phyloP scores from a whole-genome alignment of 169 alveolate genomes.

The Fabrea salina region DNA sequence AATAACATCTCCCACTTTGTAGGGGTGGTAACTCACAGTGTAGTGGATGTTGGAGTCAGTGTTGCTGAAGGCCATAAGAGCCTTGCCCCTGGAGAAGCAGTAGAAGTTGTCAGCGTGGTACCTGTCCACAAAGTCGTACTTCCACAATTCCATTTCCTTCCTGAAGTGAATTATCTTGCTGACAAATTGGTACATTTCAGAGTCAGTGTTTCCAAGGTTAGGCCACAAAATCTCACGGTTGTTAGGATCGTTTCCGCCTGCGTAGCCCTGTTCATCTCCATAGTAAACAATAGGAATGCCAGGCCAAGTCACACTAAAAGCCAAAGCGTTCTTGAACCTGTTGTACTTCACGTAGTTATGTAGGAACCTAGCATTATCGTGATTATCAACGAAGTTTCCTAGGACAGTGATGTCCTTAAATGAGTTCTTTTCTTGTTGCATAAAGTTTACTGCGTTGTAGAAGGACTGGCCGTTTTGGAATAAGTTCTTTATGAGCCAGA shows the following conservation, averaged over 20 bases:
- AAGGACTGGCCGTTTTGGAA: slow-evolving; percentile 31
- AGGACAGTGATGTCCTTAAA: slow-evolving; percentile 54
- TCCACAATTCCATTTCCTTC: neutral
- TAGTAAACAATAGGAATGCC: slow-evolving; percentile 84
- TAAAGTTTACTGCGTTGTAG: slow-evolving; percentile 33
- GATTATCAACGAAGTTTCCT: slow-evolving; percentile 82
- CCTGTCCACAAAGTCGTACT: slow-evolving; percentile 25
- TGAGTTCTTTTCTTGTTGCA: slow-evolving; percentile 28
- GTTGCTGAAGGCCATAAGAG: slow-evolving; percentile 45
- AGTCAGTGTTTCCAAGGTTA: slow-evolving; percentile 33
- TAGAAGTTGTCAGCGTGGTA: slow-evolving; percentile 51
- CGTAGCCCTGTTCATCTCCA: slow-evolving; percentile 79
- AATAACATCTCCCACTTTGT: slow-evolving; percentile 43
- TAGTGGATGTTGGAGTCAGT: slow-evolving; percentile 7
- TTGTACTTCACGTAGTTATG: slow-evolving; percentile 10
- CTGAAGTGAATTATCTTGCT: neutral
- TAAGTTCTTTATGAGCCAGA: slow-evolving; percentile 62
- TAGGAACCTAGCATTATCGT: slow-evolving; percentile 84
- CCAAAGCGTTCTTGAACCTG: neutral
- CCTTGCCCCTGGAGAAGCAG: slow-evolving; percentile 63
- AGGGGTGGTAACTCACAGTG: slow-evolving; percentile 41
- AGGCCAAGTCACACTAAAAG: slow-evolving; percentile 43
- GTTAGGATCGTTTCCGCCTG: slow-evolving; percentile 80
- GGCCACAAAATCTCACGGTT: slow-evolving; percentile 78
- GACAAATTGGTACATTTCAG: slow-evolving; percentile 47